Evolutionary conservation across 179 eudicot species (phyloP).

Genomic region (Camellia oleifera): DNA sequence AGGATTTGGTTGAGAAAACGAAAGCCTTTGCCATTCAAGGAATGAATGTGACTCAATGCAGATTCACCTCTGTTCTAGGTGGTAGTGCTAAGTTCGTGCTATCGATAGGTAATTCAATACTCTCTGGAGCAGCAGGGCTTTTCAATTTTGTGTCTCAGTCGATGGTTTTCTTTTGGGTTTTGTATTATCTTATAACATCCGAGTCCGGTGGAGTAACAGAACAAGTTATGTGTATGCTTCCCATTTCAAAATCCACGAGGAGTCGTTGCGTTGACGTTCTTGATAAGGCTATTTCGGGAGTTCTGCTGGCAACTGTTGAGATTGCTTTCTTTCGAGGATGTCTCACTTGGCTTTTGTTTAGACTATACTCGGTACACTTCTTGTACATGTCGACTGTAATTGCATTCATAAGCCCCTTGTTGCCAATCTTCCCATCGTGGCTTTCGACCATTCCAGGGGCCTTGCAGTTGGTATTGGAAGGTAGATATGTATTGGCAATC

Average conservation of each 20-base stretch:
- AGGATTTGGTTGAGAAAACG: no score
- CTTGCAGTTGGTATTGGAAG: conserved; percentile 67
- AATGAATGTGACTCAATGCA: no score
- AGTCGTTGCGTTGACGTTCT: conserved; percentile 83
- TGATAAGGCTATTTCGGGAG: conserved; percentile 80
- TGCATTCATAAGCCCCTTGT: conserved; percentile 72
- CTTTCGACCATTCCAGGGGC: conserved; percentile 76
- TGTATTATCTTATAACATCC: no score
- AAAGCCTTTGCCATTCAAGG: no score
- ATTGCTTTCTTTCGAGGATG: conserved; percentile 87
- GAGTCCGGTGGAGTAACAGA: conserved; percentile 29
- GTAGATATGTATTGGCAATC: conserved; percentile 58
- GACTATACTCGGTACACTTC: conserved; percentile 79
- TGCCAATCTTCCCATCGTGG: conserved; percentile 78
- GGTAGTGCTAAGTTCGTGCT: no score
- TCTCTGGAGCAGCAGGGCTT: no score
- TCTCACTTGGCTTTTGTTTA: conserved; percentile 91
- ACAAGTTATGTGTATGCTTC: conserved; percentile 75
- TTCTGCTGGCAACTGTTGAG: conserved; percentile 81
- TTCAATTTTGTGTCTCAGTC: no score
- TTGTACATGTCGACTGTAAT: conserved; percentile 82
- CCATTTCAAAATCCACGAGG: conserved; percentile 59
- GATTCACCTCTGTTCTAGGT: no score
- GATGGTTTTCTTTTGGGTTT: no score
- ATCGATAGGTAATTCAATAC: no score